Evolutionary conservation across 1,284 basidiomycete species (phyloP), one percentile per base, ranked within the genome.

Genomic region (Irpex sp.): DNA sequence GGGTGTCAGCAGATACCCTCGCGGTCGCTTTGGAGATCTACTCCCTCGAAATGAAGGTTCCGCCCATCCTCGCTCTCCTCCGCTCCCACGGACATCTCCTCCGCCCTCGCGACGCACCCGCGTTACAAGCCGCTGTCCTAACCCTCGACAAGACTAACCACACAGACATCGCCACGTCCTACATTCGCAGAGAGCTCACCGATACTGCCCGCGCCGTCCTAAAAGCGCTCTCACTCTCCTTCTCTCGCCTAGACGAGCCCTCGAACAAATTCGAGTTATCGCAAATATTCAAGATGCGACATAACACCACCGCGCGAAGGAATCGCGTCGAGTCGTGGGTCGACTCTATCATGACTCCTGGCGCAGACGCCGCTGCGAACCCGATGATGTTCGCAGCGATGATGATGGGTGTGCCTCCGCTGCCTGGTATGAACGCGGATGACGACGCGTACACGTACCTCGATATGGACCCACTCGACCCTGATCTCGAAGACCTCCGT

Each of bases 311-410:
- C 87, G 5, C 74, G 74, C 21, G 77, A 77, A 5, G 40, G 15
- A 44, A 44, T 15, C 81, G 85, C 52, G 71, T 87, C 3, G 77
- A 81, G 60, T 70, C 73, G 3, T 89, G 87, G 86, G 80, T 82
- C 2, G 84, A 84, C 44, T 73, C 76, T 13, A 73, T 85, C 11
- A 64, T 75, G 5, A 83, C 85, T 0, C 79, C 81, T 0, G 74
- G 76, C 0, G 59, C 68, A 5, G 72, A 74, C 0, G 71, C 75
- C 1, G 60, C 75, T 1, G 60, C 81, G 19, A 76, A 84, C 63
- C 85, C 85, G 0, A 78, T 88, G 77, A 80, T 84, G 2, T 81
- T 89, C 62, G 85, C 87, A 0, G 86, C 86, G n/a, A 81, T 88
- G 78, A 82, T 89, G 79, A 86, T 88, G 76, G 87, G 86, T 0